Evolutionary conservation across 805 yeast species (phyloP).

Genomic region (Starmerella lactis-condensi): DNA sequence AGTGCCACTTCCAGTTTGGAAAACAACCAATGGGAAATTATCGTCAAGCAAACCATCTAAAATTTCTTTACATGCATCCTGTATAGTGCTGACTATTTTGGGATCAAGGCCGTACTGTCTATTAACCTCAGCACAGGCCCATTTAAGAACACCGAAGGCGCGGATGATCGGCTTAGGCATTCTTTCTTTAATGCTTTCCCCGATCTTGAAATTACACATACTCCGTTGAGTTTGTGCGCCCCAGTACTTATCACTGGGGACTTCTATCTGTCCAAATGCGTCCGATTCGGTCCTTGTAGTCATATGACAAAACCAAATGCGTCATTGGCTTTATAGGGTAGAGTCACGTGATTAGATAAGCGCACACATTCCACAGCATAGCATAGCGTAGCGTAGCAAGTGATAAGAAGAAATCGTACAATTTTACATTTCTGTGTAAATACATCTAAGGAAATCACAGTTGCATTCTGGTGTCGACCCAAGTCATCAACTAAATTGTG

Average conservation of each 20-base stretch:
- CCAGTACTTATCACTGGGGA: constrained; percentile 74
- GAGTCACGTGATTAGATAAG: too few relatives aligned
- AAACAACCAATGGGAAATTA: constrained; percentile 94
- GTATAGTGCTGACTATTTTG: constrained; percentile 63
- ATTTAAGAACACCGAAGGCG: constrained; percentile 87
- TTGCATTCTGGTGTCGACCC: too few relatives aligned
- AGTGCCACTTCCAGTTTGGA: constrained; percentile 98
- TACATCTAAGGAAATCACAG: too few relatives aligned
- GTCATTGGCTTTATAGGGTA: constrained; percentile 9
- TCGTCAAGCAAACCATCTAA: constrained; percentile 76
- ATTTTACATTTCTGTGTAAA: too few relatives aligned
- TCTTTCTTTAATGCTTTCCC: constrained; percentile 63
- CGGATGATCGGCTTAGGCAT: constrained; percentile 81
- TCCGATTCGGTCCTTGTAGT: constrained; percentile 62
- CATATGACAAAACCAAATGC: constrained; percentile 11
- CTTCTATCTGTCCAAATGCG: constrained; percentile 94
- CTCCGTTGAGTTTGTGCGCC: constrained; percentile 96
- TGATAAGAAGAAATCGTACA: too few relatives aligned
- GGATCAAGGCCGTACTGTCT: constrained; percentile 73
- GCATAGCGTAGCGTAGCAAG: too few relatives aligned
- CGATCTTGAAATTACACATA: constrained; percentile 82
- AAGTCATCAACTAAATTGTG: not conserved
- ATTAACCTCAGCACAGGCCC: constrained; percentile 87
- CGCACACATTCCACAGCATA: too few relatives aligned
- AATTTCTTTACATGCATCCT: constrained; percentile 90